phyloP scores from a whole-genome alignment of 2,329 filamentous ascomycete species.

The Calonectria ilicicola region DNA sequence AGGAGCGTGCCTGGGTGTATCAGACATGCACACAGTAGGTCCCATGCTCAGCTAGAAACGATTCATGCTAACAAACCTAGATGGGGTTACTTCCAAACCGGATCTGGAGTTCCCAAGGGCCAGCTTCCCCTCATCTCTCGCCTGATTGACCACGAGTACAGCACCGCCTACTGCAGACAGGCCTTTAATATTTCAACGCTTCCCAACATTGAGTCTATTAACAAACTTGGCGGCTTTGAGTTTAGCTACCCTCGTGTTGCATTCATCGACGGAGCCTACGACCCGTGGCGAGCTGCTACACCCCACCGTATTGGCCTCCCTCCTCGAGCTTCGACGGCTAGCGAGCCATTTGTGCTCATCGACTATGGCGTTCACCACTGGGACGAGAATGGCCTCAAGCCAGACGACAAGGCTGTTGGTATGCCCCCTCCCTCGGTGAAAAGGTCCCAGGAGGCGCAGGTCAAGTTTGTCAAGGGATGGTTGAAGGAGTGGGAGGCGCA shows the following conservation, averaged over 20 bases:
- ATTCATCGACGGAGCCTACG: conserved; percentile 79
- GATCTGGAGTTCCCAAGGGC: conserved; percentile 73
- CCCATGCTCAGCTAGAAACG: too few species aligned
- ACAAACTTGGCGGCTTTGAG: conserved; percentile 80
- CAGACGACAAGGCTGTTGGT: conserved; percentile 69
- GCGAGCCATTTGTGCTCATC: conserved; percentile 81
- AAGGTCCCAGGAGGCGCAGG: conserved; percentile 68
- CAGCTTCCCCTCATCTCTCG: conserved; percentile 80
- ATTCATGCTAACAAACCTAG: conserved; percentile 49
- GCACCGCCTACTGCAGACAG: conserved; percentile 70
- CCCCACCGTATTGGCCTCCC: conserved; percentile 74
- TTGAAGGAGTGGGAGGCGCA: conserved; percentile 67
- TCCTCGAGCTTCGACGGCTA: conserved; percentile 68
- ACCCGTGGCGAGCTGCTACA: conserved; percentile 83
- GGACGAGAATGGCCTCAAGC: conserved; percentile 75
- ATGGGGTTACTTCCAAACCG: conserved; percentile 85
- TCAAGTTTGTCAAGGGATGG: conserved; percentile 76
- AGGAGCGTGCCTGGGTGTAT: conserved; percentile 60
- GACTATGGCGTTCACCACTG: conserved; percentile 83
- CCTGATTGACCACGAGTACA: conserved; percentile 72
- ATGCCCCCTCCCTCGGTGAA: conserved; percentile 71
- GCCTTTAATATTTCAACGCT: conserved; percentile 77
- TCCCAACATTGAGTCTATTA: conserved; percentile 75
- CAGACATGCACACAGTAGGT: conserved; percentile 67
- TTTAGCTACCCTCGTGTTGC: conserved; percentile 82